Evolutionary conservation across 805 yeast genomes (phyloP).

Genomic region (Metschnikowia henanensis): DNA sequence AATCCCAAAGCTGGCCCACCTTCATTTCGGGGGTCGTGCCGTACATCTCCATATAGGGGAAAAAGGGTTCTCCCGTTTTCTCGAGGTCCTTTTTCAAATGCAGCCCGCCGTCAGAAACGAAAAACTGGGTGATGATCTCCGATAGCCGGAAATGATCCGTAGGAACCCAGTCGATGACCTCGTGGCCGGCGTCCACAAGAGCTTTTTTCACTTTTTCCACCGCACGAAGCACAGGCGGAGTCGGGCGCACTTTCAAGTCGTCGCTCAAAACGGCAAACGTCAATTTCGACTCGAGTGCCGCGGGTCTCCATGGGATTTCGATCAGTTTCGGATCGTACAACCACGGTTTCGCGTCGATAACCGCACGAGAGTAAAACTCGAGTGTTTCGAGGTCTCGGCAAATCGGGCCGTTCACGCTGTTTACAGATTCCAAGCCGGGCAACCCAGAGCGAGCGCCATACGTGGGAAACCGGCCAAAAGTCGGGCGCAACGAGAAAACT

Average conservation of each 20-base stretch:
- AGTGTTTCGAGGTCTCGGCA: constrained; percentile 38
- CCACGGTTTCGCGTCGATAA: constrained; percentile 46
- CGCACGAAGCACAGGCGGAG: constrained; percentile 55
- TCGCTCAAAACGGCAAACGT: constrained; percentile 44
- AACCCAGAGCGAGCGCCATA: constrained; percentile 31
- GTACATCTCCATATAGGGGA: constrained; percentile 41
- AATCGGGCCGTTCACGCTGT: constrained; percentile 51
- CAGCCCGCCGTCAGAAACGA: constrained; percentile 47
- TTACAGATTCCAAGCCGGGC: constrained; percentile 38
- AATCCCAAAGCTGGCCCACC: constrained; percentile 42
- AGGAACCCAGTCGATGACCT: constrained; percentile 50
- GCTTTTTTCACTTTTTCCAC: constrained; percentile 31
- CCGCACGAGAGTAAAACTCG: constrained; percentile 36
- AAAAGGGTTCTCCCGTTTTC: constrained; percentile 32
- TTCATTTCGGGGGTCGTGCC: constrained; percentile 34
- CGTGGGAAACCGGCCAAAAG: constrained; percentile 46
- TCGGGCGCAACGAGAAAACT: constrained; percentile 44
- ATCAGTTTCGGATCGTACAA: constrained; percentile 46
- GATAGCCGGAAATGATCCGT: constrained; percentile 34
- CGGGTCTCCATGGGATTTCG: constrained; percentile 51
- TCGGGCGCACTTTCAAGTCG: constrained; percentile 49
- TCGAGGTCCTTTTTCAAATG: constrained; percentile 31
- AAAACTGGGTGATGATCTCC: constrained; percentile 25
- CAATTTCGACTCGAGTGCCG: constrained; percentile 34
- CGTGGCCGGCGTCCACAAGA: constrained; percentile 47